These are phyloP conservation scores for Aspergillus neotritici DNA, from an alignment of 2,329 filamentous ascomycete genomes.

Conservation along the genomic window DNA sequence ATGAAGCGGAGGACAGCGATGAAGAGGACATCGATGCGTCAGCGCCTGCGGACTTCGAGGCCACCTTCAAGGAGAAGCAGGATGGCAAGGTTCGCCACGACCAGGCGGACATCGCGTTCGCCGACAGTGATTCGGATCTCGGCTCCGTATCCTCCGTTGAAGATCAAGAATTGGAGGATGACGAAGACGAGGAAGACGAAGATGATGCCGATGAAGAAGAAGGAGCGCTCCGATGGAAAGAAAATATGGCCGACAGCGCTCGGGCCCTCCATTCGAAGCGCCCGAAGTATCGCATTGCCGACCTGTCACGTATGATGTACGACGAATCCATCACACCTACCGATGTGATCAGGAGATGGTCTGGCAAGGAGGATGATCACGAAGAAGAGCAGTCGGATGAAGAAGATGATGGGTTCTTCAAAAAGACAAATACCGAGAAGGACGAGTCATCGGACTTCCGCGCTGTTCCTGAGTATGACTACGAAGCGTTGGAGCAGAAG, in stretches of 20 bases:
- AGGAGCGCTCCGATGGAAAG: slow-evolving; percentile 76
- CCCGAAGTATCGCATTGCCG: slow-evolving; percentile 68
- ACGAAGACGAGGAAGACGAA: slow-evolving; percentile 43
- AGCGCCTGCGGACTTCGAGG: slow-evolving; percentile 40
- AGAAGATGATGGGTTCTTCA: slow-evolving; percentile 63
- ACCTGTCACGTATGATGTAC: slow-evolving; percentile 85
- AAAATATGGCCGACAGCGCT: slow-evolving; percentile 72
- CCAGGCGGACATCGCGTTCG: slow-evolving; percentile 76
- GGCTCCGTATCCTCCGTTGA: slow-evolving; percentile 71
- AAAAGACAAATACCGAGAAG: slow-evolving; percentile 48
- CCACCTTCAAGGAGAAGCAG: slow-evolving; percentile 38
- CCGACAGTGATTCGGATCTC: slow-evolving; percentile 93
- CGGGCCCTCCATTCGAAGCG: slow-evolving; percentile 63
- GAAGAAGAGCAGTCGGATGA: slow-evolving; percentile 52
- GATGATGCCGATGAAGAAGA: slow-evolving; percentile 63
- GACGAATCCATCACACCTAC: slow-evolving; percentile 69
- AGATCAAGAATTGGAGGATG: slow-evolving; percentile 50
- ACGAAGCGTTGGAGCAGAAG: slow-evolving; percentile 72
- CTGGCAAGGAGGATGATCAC: slow-evolving; percentile 60
- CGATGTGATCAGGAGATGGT: slow-evolving; percentile 75
- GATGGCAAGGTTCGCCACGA: slow-evolving; percentile 52
- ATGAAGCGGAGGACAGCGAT: slow-evolving; percentile 31
- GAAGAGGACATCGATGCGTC: slow-evolving; percentile 35
- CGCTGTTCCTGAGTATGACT: slow-evolving; percentile 71
- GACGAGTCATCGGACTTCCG: slow-evolving; percentile 62